Percentiles rank a stretch among this genome's conserved stretches.
These are phyloP conservation scores for Penicillium sp. DNA, from an alignment of 2,329 filamentous ascomycete species.

Conservation along the genomic window DNA sequence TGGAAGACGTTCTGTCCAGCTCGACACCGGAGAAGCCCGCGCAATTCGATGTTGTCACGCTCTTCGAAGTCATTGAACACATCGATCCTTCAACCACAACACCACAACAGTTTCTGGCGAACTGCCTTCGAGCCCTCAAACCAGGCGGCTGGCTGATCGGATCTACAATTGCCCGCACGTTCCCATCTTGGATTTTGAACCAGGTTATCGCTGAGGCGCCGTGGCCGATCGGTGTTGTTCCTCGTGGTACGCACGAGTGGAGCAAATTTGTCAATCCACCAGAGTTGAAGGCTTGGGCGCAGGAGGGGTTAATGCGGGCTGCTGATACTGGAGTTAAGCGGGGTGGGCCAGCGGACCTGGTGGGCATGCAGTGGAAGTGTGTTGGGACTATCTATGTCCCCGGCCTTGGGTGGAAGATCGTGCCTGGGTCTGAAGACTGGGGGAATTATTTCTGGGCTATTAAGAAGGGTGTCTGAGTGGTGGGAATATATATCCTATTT, in stretches of 20 bases:
- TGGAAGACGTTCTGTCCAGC: slow-evolving; percentile 57
- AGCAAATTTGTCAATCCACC: slow-evolving; percentile 86
- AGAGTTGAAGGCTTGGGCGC: slow-evolving; percentile 55
- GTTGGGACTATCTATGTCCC: slow-evolving; percentile 90
- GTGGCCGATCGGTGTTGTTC: slow-evolving; percentile 71
- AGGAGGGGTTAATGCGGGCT: slow-evolving; percentile 50
- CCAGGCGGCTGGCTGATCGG: slow-evolving; percentile 92
- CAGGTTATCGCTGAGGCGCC: slow-evolving; percentile 85
- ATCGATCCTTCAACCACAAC: slow-evolving; percentile 74
- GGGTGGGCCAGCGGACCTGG: slow-evolving; percentile 26
- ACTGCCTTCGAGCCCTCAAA: slow-evolving; percentile 62
- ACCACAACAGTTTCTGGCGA: slow-evolving; percentile 63
- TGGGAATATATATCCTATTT: neutral
- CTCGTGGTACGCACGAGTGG: slow-evolving; percentile 94
- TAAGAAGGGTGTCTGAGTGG: slow-evolving; percentile 49
- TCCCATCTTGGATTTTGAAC: slow-evolving; percentile 86
- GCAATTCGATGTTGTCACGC: slow-evolving; percentile 72
- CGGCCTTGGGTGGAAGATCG: slow-evolving; percentile 82
- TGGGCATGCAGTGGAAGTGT: slow-evolving; percentile 57
- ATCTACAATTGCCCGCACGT: slow-evolving; percentile 87
- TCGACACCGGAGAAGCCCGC: slow-evolving; percentile 9
- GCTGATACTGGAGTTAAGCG: slow-evolving; percentile 34
- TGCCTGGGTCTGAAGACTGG: slow-evolving; percentile 74
- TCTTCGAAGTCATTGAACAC: slow-evolving; percentile 96
- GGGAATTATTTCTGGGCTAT: slow-evolving; percentile 97